Evolutionary conservation across 1,284 basidiomycete species (phyloP).

Genomic region (Moesziomyces aphidis): DNA sequence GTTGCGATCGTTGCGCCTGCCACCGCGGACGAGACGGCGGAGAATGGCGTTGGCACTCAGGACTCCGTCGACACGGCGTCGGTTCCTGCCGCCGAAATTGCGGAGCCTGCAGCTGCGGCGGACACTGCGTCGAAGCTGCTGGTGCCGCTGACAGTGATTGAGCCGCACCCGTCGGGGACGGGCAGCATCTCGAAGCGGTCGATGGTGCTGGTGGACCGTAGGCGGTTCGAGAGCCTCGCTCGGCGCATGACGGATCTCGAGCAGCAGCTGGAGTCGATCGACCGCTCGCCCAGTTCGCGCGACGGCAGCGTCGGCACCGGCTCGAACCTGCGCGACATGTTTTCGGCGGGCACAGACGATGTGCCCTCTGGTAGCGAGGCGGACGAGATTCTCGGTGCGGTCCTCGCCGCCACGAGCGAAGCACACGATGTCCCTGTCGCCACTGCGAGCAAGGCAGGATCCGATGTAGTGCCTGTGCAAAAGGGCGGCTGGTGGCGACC

Average conservation of each 20-base stretch:
- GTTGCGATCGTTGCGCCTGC: background rate
- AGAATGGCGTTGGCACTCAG: background rate
- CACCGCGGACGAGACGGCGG: background rate
- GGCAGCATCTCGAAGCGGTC: slow-evolving; percentile 56
- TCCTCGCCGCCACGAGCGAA: slow-evolving; percentile 6
- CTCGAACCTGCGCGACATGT: slow-evolving; percentile 16
- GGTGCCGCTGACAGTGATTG: slow-evolving; percentile 50
- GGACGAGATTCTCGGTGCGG: slow-evolving; percentile 13
- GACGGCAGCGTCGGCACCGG: background rate
- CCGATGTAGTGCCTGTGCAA: background rate
- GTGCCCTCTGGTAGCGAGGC: slow-evolving; percentile 1
- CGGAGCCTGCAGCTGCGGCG: background rate
- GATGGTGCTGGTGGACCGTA: slow-evolving; percentile 60
- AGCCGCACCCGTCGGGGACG: slow-evolving; percentile 52
- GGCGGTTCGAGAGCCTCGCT: slow-evolving; percentile 57
- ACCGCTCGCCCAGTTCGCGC: background rate
- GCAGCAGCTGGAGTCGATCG: slow-evolving; percentile 23
- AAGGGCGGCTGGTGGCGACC: slow-evolving; percentile 3
- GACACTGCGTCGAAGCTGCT: slow-evolving; percentile 19
- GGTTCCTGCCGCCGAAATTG: too few relatives aligned
- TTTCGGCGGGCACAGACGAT: background rate
- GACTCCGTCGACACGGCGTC: background rate
- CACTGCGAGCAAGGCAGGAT: background rate
- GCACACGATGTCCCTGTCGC: background rate
- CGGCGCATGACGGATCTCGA: slow-evolving; percentile 53